These are phyloP conservation scores for Eragrostis curvula DNA, from an alignment of 176 grass and related monocot species.

Conservation along the genomic window DNA sequence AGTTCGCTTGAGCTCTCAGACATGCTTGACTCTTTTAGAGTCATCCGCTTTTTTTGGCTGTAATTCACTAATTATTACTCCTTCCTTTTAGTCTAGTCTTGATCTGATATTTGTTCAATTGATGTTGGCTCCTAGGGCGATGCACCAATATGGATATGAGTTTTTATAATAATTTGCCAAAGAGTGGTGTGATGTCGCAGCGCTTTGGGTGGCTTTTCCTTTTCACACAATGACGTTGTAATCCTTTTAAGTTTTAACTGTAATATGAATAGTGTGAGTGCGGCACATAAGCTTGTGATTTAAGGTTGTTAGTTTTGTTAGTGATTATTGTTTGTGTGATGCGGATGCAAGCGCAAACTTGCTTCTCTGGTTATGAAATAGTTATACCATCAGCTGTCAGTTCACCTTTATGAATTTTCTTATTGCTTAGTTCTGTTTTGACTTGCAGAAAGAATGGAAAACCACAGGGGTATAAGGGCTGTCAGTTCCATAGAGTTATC, in stretches of 20 bases:
- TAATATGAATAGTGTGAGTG: background rate
- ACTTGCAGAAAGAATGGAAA: constrained; percentile 73
- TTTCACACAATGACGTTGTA: background rate
- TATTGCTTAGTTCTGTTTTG: constrained; percentile 28
- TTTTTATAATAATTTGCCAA: background rate
- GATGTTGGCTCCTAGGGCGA: background rate
- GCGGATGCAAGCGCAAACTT: constrained; percentile 7
- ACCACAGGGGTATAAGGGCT: constrained; percentile 85
- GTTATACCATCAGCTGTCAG: background rate
- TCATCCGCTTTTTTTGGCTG: background rate
- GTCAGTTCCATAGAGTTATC: constrained; percentile 96
- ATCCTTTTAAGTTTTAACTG: constrained; percentile 8
- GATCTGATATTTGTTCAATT: background rate
- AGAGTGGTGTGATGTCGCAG: background rate
- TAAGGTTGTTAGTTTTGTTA: too few relatives aligned
- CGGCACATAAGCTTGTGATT: background rate
- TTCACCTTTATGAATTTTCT: background rate
- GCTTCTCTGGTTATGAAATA: background rate
- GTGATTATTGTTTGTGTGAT: constrained; percentile 16
- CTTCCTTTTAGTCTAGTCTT: constrained; percentile 10
- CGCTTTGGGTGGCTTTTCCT: background rate
- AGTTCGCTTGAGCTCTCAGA: background rate
- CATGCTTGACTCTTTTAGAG: background rate
- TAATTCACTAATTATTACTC: background rate
- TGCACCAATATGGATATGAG: background rate